phyloP scores from a whole-genome alignment of 805 yeast genomes.

The Metschnikowia sp. region DNA sequence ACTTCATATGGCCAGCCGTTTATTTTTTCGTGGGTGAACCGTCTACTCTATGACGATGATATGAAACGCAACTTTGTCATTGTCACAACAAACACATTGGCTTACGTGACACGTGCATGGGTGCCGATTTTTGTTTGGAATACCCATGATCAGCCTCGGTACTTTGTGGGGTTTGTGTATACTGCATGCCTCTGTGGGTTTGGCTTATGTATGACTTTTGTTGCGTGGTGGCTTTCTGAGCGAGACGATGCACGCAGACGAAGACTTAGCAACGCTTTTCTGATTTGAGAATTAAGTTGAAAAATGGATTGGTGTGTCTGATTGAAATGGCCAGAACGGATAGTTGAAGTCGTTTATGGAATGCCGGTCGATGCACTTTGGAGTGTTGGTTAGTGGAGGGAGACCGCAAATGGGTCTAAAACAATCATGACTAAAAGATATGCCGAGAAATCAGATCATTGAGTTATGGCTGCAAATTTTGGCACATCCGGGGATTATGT shows the following conservation, averaged over 20 bases:
- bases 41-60: constrained; percentile 42
- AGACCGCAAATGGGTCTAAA: no score
- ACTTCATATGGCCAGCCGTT: constrained; percentile 53
- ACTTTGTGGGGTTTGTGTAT: constrained; percentile 32
- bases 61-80: constrained; percentile 28
- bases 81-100: constrained; percentile 36
- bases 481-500: no score
- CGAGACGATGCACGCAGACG: constrained; percentile 21
- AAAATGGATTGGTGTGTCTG: no score
- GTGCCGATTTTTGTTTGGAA: constrained; percentile 41
- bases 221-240: constrained; percentile 24
- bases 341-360: no score
- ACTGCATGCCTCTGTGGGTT: constrained; percentile 29
- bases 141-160: constrained; percentile 30
- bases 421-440: no score
- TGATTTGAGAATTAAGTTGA: neutral
- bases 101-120: constrained; percentile 38
- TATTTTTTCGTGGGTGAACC: constrained; percentile 55
- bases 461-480: no score
- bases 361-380: no score
- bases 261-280: neutral
- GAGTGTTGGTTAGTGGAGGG: no score
- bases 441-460: no score
- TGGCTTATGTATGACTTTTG: constrained; percentile 27
- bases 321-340: no score